Evolutionary conservation across 805 yeast species (phyloP), one percentile per base, ranked within the genome.

Genomic region (Schizosaccharomyces japonicus): DNA sequence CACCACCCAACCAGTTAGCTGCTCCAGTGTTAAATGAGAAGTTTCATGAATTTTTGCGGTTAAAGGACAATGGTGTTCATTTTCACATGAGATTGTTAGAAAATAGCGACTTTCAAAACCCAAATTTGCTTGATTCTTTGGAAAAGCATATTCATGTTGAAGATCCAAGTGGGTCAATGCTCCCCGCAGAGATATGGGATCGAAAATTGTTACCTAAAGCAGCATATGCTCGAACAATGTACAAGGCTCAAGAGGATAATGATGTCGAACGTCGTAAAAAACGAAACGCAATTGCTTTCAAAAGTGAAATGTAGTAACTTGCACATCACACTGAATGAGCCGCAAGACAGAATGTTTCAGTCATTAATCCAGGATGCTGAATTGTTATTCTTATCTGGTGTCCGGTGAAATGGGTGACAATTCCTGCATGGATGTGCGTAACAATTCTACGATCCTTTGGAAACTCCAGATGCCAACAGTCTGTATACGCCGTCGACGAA

Each of bases 381-480:
- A 36, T 36, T 36, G 5, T 36, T 23, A 36, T 32, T 11, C 19
- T 11, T 36, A 6, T 19, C 25, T 15, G 6, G 23, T 10, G 6
- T 25, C 15, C 10, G 42, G 15, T 19, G 42, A n/a, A 19, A 13
- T 36, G 13, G 42, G 42, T 19, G 42, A 25, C 23, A 36, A 36
- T 23, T 36, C 42, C 40, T 25, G 47, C 29, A 45, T 28, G 1
- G 47, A 29, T 50, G 90, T 74, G 25, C 90, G 70, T 15, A 85
- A 63, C 47, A 83, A 64, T 59, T 90, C 98, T 28, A 87, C 67
- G 23, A 90, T 61, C 47, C 84, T 64, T 60, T 90, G 96, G 36
- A 83, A 60, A 1, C 94, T 74, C 96, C 96, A 90, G 58, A 87
- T 81, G 1, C 93, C 90, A 7, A 90, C 84, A 58, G 84, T 78